Conservation (phyloP, 1,139 yeast genomes). For the Protomyces arabidopsidicola region DNA sequence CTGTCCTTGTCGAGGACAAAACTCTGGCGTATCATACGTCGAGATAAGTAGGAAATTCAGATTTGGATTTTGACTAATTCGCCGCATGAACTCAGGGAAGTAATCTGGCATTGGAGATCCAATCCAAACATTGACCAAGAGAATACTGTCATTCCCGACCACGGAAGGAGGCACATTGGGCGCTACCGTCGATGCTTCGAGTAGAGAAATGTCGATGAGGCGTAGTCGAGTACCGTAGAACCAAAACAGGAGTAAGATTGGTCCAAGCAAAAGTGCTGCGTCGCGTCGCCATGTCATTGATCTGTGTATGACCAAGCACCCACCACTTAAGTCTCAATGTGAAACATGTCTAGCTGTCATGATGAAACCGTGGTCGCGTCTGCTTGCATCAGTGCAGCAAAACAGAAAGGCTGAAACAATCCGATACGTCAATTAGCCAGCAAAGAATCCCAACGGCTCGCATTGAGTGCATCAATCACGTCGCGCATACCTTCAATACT, state of each 20-base stretch:
- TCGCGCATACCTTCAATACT: constrained; percentile 6
- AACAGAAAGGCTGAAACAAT: no score
- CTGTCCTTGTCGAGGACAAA: background rate
- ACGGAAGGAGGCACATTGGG: background rate
- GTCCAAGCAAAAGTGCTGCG: background rate
- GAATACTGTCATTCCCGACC: background rate
- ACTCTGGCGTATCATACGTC: constrained; percentile 1
- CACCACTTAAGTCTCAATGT: no score
- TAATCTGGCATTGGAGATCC: constrained; percentile 3
- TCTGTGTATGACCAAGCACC: background rate
- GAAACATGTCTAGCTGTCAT: no score
- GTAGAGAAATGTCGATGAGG: background rate
- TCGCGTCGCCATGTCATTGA: background rate
- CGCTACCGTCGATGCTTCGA: background rate
- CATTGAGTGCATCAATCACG: background rate
- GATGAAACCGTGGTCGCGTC: no score
- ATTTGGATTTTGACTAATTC: background rate
- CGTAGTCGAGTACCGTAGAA: background rate
- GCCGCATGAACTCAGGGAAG: background rate
- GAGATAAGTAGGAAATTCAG: background rate
- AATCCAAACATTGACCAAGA: background rate
- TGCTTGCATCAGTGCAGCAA: no score
- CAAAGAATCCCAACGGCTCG: background rate
- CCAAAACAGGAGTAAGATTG: background rate
- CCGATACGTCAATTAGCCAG: background rate